Evolutionary conservation across 805 yeast genomes (phyloP).

Genomic region (Huiozyma naganishii): DNA sequence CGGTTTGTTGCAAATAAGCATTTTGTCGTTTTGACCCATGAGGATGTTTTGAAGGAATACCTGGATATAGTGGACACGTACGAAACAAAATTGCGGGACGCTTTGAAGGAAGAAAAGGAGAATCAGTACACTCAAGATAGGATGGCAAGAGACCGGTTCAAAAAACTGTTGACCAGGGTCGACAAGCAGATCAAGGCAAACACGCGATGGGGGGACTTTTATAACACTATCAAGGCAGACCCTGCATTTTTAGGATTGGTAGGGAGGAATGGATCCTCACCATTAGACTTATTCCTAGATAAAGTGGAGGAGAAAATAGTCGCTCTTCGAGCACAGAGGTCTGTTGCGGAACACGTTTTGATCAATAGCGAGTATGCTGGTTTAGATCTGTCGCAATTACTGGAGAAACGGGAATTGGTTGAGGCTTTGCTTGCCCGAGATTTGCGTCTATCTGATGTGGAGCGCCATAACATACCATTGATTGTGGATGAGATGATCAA

Average conservation of each 20-base stretch:
- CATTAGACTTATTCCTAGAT: conserved; percentile 71
- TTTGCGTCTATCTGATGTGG: neutral
- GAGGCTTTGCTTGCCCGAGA: neutral
- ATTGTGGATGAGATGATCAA: too few species aligned
- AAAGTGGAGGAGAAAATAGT: conserved; percentile 51
- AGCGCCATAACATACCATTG: neutral
- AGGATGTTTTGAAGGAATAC: conserved; percentile 47
- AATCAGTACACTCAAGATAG: conserved; percentile 48
- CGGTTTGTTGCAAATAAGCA: conserved; percentile 52
- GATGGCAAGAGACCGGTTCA: conserved; percentile 52
- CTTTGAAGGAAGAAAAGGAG: conserved; percentile 22
- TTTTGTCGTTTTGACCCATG: conserved; percentile 38
- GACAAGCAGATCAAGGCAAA: conserved; percentile 27
- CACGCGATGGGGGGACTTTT: conserved; percentile 50
- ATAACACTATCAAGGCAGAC: conserved; percentile 41
- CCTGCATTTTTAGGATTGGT: conserved; percentile 47
- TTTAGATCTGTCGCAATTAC: neutral
- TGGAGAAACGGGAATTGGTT: neutral
- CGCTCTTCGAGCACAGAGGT: conserved; percentile 45
- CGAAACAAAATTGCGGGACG: conserved; percentile 16
- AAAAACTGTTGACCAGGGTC: conserved; percentile 29
- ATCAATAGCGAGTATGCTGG: conserved; percentile 9
- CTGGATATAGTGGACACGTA: conserved; percentile 21
- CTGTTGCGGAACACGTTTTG: conserved; percentile 43
- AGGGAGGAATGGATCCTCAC: conserved; percentile 70